These are phyloP conservation scores for Aspergillus cristatus DNA, from an alignment of 495 filamentous ascomycete genomes.

Conservation along the genomic window DNA sequence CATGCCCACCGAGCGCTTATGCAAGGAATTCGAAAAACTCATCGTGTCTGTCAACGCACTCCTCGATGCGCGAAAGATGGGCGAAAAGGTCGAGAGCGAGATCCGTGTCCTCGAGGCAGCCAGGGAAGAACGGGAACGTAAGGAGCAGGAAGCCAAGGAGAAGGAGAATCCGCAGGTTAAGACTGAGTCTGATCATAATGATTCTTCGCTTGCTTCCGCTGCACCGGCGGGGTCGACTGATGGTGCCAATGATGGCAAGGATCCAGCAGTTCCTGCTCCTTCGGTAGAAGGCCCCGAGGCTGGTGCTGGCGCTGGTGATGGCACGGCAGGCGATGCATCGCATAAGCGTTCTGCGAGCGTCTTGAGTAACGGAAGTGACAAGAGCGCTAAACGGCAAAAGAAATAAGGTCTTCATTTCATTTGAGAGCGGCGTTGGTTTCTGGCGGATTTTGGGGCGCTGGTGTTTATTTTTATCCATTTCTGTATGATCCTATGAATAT, in stretches of 20 bases:
- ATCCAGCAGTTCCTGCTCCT: slow-evolving; percentile 1
- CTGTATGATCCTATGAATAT: slow-evolving; percentile 32
- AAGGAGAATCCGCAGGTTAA: slow-evolving; percentile 28
- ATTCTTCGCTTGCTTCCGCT: slow-evolving; percentile 11
- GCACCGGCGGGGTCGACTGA: slow-evolving; percentile 5
- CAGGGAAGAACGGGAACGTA: slow-evolving; percentile 51
- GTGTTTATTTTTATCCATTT: slow-evolving; percentile 21
- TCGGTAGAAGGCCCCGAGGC: slow-evolving; percentile 2
- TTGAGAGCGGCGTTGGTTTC: slow-evolving; percentile 5
- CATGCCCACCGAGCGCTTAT: slow-evolving; percentile 79
- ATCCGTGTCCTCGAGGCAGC: slow-evolving; percentile 59
- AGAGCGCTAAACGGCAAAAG: slow-evolving; percentile 62
- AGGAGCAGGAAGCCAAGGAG: slow-evolving; percentile 17
- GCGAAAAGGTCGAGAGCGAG: slow-evolving; percentile 81
- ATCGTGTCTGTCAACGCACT: slow-evolving; percentile 63
- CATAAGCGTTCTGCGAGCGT: slow-evolving; percentile 74
- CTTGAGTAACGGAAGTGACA: slow-evolving; percentile 56
- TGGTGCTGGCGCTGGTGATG: slow-evolving; percentile 7
- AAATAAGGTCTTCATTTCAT: slow-evolving; percentile 36
- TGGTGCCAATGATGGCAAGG: neutral
- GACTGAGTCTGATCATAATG: slow-evolving; percentile 27
- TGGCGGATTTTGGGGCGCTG: too few relatives aligned
- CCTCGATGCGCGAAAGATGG: slow-evolving; percentile 72
- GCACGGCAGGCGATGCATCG: slow-evolving; percentile 8
- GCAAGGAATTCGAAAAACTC: slow-evolving; percentile 71